Base-by-base conservation (phyloP, 2,329 filamentous ascomycete species). In the Ilyonectria robusta region DNA sequence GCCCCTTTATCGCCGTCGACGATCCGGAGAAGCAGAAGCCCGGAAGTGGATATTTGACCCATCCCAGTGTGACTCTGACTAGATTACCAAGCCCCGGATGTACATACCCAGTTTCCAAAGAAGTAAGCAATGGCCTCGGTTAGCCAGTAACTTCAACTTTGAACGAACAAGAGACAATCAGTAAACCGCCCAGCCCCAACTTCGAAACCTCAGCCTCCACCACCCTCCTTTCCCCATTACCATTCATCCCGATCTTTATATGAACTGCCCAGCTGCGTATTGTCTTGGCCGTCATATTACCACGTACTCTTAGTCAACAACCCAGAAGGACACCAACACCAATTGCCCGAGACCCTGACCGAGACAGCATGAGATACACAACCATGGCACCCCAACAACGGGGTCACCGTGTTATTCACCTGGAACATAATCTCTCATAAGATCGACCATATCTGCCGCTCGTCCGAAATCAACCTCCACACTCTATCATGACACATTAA, bases 401-500 rank as follows among this genome's bases (percentile, higher is more conserved):
- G 8, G 11, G 11, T 35, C n/a, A 9, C 50, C 19, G 19, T 19
- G 10, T 15, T 15, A 35, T 51, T 19, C 26, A n/a, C 17, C 29
- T 35, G 29, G 15, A 53, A 21, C 31, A 17, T 10, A 11, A 19
- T 33, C 29, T 21, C n/a, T 21, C 29, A 6, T 19, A 2, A n/a
- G 6, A 31, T 35, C 11, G n/a, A 17, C 50, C 23, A 42, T 35
- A 26, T n/a, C 35, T 29, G 21, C 17, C 31, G 19, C 15, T 26
- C 15, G 7, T 42, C 23, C 21, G 21, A 7, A 7, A 42, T 29
- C 53, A 56, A 55, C 35, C 23, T 29, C 21, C 19, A 26, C 10
- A 11, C 35, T n/a, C 11, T 19, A 53, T 8, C 53, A 56, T 56
- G 53, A 56, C 53, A 44, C 53, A 56, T 42, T 21, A 21, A 56